Conservation (phyloP, 2,329 filamentous ascomycete species). For the Rhynchosporium agropyri region DNA sequence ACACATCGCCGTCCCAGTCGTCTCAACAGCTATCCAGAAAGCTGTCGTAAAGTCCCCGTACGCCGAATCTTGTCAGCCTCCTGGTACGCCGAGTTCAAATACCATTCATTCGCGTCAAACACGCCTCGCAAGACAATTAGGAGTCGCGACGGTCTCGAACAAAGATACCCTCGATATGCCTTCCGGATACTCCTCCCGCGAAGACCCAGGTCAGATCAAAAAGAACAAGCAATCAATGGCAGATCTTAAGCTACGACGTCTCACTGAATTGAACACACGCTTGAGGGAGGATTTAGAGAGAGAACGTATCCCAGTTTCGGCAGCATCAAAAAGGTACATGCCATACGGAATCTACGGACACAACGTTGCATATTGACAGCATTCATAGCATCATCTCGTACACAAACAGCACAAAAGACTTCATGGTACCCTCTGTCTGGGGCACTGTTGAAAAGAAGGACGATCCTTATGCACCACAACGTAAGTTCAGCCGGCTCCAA, state of each 20-base stretch:
- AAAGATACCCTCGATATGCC: constrained; percentile 47
- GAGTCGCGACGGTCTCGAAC: constrained; percentile 26
- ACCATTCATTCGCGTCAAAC: constrained; percentile 10
- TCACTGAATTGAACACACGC: constrained; percentile 96
- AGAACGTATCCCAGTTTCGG: constrained; percentile 92
- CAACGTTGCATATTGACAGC: not conserved
- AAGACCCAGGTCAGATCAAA: constrained; percentile 70
- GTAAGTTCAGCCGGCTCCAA: constrained; percentile 11
- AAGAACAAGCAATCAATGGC: constrained; percentile 99
- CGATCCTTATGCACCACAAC: constrained; percentile 97
- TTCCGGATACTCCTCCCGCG: constrained; percentile 68
- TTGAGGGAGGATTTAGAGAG: constrained; percentile 94
- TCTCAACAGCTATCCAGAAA: constrained; percentile 14
- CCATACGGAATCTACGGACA: not conserved
- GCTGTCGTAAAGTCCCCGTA: constrained; percentile 20
- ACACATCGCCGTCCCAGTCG: constrained; percentile 2
- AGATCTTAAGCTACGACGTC: constrained; percentile 91
- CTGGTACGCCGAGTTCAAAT: constrained; percentile 12
- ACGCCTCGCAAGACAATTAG: constrained; percentile 21
- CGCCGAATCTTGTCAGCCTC: constrained; percentile 2
- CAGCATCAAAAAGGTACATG: constrained; percentile 67
- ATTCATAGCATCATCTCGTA: constrained; percentile 85
- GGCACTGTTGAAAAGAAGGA: constrained; percentile 91
- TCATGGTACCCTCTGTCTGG: constrained; percentile 97
- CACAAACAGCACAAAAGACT: constrained; percentile 96